A percentile compares a stretch with the other conserved stretches of the same genome.
These are phyloP conservation scores for Ophiocordyceps camponoti-floridani DNA, from an alignment of 2,329 filamentous ascomycete species.

Conservation along the genomic window DNA sequence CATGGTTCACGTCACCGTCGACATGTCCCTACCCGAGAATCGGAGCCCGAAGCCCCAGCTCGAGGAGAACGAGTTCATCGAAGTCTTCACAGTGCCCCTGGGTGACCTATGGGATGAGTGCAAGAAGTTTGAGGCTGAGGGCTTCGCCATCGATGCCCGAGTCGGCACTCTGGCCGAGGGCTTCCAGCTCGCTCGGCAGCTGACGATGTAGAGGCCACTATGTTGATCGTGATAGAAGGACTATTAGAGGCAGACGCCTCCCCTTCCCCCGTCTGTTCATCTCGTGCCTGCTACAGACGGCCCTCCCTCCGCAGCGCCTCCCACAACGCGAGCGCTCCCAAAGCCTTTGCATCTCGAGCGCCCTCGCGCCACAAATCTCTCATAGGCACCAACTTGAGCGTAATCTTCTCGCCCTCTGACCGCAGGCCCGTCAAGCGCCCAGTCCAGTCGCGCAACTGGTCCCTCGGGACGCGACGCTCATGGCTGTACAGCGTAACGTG, in stretches of 20 bases:
- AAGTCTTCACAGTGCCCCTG: conserved; percentile 54
- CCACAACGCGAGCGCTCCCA: conserved; percentile 40
- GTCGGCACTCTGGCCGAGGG: conserved; percentile 66
- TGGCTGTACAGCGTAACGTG: conserved; percentile 39
- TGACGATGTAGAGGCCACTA: not conserved
- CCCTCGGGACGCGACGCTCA: conserved; percentile 31
- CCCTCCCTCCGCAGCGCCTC: conserved; percentile 33
- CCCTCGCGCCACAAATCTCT: conserved; percentile 39
- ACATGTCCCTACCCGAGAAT: conserved; percentile 52
- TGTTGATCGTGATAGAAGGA: not conserved
- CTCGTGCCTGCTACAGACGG: conserved; percentile 14
- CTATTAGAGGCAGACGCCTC: no score
- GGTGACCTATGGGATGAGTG: conserved; percentile 46
- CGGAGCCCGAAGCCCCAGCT: conserved; percentile 49
- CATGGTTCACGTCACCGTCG: conserved; percentile 57
- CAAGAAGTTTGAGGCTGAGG: conserved; percentile 47
- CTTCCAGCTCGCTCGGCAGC: conserved; percentile 41
- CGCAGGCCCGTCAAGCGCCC: conserved; percentile 39
- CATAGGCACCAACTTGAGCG: conserved; percentile 38
- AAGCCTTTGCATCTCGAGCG: conserved; percentile 38
- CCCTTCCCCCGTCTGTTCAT: not conserved
- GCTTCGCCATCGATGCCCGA: conserved; percentile 63
- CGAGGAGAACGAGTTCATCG: conserved; percentile 70
- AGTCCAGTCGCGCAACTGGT: conserved; percentile 33
- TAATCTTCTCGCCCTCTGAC: conserved; percentile 42